A percentile compares a stretch with the other conserved stretches of the same genome.
These are phyloP conservation scores for Ustanciosporium gigantosporum DNA, from an alignment of 1,284 basidiomycete species.

Conservation along the genomic window DNA sequence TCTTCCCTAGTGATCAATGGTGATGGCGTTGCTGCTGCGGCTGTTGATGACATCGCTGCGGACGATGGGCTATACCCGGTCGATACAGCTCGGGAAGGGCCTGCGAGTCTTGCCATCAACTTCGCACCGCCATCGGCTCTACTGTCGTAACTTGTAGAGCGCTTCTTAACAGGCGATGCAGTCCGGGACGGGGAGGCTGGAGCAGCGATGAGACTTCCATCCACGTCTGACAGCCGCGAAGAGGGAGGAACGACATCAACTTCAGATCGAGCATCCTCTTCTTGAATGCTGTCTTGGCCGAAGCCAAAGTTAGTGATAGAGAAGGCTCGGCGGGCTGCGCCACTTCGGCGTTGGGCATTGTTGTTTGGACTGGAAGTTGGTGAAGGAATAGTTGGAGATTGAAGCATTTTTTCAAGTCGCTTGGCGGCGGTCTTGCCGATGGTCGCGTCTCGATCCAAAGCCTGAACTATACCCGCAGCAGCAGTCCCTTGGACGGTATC, in stretches of 20 bases:
- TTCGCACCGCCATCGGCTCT: conserved; percentile 9
- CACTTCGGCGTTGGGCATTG: background rate
- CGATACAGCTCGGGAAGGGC: conserved; percentile 8
- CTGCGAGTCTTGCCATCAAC: conserved; percentile 8
- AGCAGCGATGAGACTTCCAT: too few relatives aligned
- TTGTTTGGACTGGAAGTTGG: conserved; percentile 3
- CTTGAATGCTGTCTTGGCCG: conserved; percentile 19
- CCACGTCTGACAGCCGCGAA: too few relatives aligned
- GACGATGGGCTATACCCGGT: too few relatives aligned
- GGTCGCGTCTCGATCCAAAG: conserved; percentile 38
- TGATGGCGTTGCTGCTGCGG: too few relatives aligned
- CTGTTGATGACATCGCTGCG: too few relatives aligned
- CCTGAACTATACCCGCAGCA: conserved; percentile 26
- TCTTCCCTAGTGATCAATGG: too few relatives aligned
- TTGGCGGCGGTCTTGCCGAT: conserved; percentile 49
- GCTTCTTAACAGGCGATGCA: conserved; percentile 24
- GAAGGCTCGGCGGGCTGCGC: conserved; percentile 8
- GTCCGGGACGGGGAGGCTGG: background rate
- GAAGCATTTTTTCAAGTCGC: conserved; percentile 41
- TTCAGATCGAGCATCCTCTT: conserved; percentile 9
- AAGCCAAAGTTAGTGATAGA: conserved; percentile 25
- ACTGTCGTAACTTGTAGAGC: conserved; percentile 26
- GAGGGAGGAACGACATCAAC: too few relatives aligned
- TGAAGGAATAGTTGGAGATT: conserved; percentile 13
- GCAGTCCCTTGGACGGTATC: background rate